phyloP scores from a whole-genome alignment of 164 flowering plant genomes.

The Litsea cubeba region DNA sequence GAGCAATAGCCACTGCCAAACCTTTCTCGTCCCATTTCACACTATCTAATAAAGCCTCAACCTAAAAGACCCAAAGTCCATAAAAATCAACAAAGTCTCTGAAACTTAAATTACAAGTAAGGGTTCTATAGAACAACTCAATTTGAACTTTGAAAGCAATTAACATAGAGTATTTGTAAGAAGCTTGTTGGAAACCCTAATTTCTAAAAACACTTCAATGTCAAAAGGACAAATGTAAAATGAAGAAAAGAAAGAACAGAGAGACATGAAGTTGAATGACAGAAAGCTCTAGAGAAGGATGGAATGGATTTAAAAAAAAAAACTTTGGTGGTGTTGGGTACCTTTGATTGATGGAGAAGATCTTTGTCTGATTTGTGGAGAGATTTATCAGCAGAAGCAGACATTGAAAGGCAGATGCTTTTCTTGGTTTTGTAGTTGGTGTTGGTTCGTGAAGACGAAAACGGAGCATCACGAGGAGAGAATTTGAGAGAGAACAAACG shows the following conservation, averaged over 20 bases:
- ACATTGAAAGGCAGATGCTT: neutral
- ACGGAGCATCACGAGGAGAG: neutral
- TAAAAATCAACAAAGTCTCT: neutral
- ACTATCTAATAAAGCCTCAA: conserved; percentile 55
- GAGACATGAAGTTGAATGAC: neutral
- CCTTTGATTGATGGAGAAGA: conserved; percentile 6
- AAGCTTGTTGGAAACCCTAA: neutral
- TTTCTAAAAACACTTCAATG: neutral
- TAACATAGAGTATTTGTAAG: too few relatives aligned
- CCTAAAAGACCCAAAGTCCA: conserved; percentile 31
- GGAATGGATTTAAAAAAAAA: too few relatives aligned
- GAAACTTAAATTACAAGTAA: neutral
- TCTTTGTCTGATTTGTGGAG: conserved; percentile 6
- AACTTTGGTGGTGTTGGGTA: neutral
- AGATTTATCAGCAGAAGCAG: conserved; percentile 8
- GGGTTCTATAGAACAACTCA: neutral
- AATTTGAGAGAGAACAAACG: neutral
- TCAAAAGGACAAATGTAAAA: neutral
- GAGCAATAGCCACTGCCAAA: conserved; percentile 96
- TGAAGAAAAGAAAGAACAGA: neutral
- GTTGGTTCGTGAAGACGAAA: neutral
- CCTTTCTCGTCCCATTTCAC: conserved; percentile 97
- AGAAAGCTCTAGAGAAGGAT: neutral
- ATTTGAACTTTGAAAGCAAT: neutral
- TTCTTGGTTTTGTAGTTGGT: neutral